A percentile compares a stretch with the other conserved stretches of the same genome.
Conservation (phyloP, 352 stramenopile species). For the Blastocystis sp. region DNA sequence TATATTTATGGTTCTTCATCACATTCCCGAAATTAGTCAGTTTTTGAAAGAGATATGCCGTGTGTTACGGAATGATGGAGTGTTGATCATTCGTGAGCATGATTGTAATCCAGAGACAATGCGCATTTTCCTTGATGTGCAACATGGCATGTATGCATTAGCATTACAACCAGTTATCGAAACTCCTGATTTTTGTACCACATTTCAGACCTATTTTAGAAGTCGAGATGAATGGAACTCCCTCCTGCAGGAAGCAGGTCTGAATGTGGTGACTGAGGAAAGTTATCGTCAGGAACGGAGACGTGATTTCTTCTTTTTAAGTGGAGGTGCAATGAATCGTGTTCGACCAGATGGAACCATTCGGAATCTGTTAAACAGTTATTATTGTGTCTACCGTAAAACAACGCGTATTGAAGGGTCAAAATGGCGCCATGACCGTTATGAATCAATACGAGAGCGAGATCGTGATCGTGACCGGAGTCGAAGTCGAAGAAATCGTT, state of each 20-base stretch:
- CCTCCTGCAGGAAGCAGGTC: neutral
- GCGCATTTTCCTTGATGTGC: slow-evolving; percentile 35
- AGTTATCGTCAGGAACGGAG: neutral
- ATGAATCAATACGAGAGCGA: neutral
- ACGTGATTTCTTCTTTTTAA: neutral
- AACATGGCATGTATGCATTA: slow-evolving; percentile 49
- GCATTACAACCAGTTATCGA: slow-evolving; percentile 18
- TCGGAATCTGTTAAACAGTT: slow-evolving; percentile 18
- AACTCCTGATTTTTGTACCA: slow-evolving; percentile 63
- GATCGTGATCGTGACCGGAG: neutral
- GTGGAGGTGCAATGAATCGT: neutral
- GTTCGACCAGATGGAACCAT: neutral
- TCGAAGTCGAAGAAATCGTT: neutral
- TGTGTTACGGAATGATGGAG: slow-evolving; percentile 5
- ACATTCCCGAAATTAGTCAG: slow-evolving; percentile 21
- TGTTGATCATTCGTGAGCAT: slow-evolving; percentile 57
- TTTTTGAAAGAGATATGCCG: slow-evolving; percentile 55
- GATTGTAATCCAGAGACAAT: slow-evolving; percentile 40
- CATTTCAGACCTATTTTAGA: slow-evolving; percentile 56
- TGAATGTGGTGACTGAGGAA: neutral
- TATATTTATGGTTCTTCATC: slow-evolving; percentile 53
- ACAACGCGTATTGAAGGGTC: neutral
- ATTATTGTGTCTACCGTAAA: neutral
- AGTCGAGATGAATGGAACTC: slow-evolving; percentile 7
- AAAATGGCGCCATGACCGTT: neutral